Percentiles rank a stretch among this genome's conserved stretches.
These are phyloP conservation scores for Salvia sclarea DNA, from an alignment of 305 asterid species.

Conservation along the genomic window DNA sequence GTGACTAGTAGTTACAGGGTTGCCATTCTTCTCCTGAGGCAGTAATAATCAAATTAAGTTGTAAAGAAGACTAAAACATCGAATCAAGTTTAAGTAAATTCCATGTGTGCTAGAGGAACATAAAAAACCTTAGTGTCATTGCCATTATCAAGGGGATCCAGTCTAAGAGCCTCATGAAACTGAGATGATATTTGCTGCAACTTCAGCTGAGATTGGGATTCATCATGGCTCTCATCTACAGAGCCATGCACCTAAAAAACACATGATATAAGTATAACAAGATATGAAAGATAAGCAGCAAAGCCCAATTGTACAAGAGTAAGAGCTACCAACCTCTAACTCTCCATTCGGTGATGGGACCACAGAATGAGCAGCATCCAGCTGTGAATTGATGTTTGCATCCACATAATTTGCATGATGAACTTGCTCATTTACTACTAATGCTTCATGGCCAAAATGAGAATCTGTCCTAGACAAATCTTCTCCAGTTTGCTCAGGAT, in stretches of 20 bases:
- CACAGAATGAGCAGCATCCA: conserved; percentile 47
- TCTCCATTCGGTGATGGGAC: conserved; percentile 53
- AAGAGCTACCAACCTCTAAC: conserved; percentile 41
- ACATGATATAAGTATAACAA: conserved; percentile 18
- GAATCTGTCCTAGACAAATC: conserved; percentile 47
- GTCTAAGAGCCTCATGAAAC: conserved; percentile 59
- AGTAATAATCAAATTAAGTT: not conserved
- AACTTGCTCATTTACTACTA: conserved; percentile 55
- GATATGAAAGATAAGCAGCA: not conserved
- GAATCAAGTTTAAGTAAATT: conserved; percentile 18
- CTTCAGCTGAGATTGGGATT: conserved; percentile 52
- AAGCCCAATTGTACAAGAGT: not conserved
- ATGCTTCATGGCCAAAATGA: conserved; percentile 47
- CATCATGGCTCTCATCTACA: conserved; percentile 43
- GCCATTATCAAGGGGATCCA: conserved; percentile 50
- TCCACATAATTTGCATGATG: conserved; percentile 45
- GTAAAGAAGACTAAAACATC: conserved; percentile 13
- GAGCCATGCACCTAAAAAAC: conserved; percentile 50
- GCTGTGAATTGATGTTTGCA: conserved; percentile 46
- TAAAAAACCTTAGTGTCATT: conserved; percentile 53
- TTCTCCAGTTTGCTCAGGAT: conserved; percentile 54
- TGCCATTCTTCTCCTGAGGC: conserved; percentile 55
- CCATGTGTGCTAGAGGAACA: conserved; percentile 15
- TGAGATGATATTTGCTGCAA: conserved; percentile 68
- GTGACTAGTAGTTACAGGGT: conserved; percentile 41